Conservation (phyloP, 768 basidiomycete genomes). For the Kwoniella sp. region DNA sequence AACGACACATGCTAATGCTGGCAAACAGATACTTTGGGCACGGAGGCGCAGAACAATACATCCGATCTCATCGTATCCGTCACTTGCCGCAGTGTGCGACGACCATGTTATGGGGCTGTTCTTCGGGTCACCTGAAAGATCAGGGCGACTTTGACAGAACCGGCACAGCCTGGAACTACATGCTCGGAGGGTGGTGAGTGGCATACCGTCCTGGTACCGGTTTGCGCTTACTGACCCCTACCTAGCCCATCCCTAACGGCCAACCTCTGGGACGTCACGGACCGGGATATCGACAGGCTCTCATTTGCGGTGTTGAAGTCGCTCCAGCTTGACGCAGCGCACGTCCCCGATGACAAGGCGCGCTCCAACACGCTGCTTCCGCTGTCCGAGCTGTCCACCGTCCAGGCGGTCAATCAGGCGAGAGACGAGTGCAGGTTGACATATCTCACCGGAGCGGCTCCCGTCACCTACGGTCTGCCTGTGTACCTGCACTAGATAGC, state of each 20-base stretch:
- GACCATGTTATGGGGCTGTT: conserved; percentile 98
- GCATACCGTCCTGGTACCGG: background rate
- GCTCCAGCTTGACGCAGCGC: conserved; percentile 55
- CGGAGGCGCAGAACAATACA: conserved; percentile 90
- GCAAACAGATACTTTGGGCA: conserved; percentile 85
- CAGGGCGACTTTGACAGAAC: conserved; percentile 91
- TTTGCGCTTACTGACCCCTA: background rate
- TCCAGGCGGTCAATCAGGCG: conserved; percentile 72
- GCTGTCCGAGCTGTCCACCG: conserved; percentile 55
- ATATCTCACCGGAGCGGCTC: conserved; percentile 91
- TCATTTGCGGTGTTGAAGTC: conserved; percentile 76
- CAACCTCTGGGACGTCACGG: conserved; percentile 97
- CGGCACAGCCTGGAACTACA: conserved; percentile 90
- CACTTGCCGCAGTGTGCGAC: conserved; percentile 80
- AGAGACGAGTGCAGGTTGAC: conserved; percentile 79
- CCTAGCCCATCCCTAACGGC: conserved; percentile 82
- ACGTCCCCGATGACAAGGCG: conserved; percentile 9
- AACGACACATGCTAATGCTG: background rate
- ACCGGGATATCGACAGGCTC: conserved; percentile 92
- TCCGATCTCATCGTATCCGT: conserved; percentile 78
- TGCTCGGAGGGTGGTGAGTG: conserved; percentile 93
- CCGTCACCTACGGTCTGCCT: conserved; percentile 92
- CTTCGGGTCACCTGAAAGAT: conserved; percentile 78
- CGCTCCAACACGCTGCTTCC: conserved; percentile 17
- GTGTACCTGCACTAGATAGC: conserved; percentile 71